Percentiles rank a stretch among this genome's conserved stretches.
Conservation (phyloP, 2,329 filamentous ascomycete genomes). For the Amphichorda felina region DNA sequence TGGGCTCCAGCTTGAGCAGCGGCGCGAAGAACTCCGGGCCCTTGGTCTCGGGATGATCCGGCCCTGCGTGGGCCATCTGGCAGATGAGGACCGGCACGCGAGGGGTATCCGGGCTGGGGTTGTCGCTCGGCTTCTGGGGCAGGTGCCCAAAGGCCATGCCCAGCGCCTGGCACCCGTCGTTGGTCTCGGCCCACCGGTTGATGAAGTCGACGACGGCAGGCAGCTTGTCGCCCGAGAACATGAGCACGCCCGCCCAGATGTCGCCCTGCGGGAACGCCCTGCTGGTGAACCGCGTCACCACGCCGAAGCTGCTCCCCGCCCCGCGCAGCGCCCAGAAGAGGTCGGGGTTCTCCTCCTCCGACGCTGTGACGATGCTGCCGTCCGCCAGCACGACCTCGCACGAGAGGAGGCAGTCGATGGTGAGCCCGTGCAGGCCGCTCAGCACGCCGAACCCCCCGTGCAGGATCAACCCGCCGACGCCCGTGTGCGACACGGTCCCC, state of each 20-base stretch:
- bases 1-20: slow-evolving; percentile 20
- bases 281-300: slow-evolving; percentile 26
- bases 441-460: slow-evolving; percentile 49
- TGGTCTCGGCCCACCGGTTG: slow-evolving; percentile 14
- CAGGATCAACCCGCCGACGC: slow-evolving; percentile 45
- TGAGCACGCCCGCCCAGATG: slow-evolving; percentile 16
- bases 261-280: slow-evolving; percentile 16
- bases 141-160: slow-evolving; percentile 7
- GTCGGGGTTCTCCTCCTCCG: slow-evolving; percentile 26
- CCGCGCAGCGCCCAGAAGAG: slow-evolving; percentile 29
- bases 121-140: slow-evolving; percentile 11
- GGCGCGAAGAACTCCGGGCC: slow-evolving; percentile 19
- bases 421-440: slow-evolving; percentile 38
- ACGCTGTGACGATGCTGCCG: slow-evolving; percentile 23
- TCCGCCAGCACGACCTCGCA: slow-evolving; percentile 25
- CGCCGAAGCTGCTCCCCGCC: slow-evolving; percentile 28
- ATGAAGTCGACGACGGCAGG: slow-evolving; percentile 9
- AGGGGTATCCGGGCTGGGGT: slow-evolving; percentile 3
- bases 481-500: slow-evolving; percentile 51
- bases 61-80: slow-evolving; percentile 16
- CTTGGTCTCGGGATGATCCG: slow-evolving; percentile 21
- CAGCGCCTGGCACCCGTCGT: slow-evolving; percentile 11
- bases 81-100: slow-evolving; percentile 14
- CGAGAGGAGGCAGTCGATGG: slow-evolving; percentile 26
- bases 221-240: slow-evolving; percentile 13